Evolutionary conservation across 2,329 filamentous ascomycete species (phyloP).

Genomic region (Colletotrichum trifolii): DNA sequence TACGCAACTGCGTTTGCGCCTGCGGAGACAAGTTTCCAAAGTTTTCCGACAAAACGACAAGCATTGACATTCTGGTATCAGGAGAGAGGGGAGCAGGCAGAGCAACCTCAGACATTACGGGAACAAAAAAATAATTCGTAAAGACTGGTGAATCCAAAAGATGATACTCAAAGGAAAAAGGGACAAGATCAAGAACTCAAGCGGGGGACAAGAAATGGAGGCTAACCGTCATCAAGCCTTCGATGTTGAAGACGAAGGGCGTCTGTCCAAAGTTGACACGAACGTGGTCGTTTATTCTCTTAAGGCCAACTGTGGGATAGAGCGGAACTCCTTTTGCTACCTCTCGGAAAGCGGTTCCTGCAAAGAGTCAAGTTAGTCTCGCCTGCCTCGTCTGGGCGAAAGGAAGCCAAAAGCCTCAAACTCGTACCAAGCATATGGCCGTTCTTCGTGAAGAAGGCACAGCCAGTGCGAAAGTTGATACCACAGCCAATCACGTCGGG

Average conservation of each 20-base stretch:
- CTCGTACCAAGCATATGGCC: conserved; percentile 65
- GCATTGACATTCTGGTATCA: no score
- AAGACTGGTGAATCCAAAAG: no score
- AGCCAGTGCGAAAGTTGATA: conserved; percentile 72
- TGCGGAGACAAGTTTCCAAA: no score
- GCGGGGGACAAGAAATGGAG: neutral
- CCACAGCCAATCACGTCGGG: conserved; percentile 73
- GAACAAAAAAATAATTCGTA: no score
- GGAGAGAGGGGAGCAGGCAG: no score
- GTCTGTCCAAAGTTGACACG: conserved; percentile 75
- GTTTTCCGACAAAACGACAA: no score
- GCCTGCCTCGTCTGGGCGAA: neutral
- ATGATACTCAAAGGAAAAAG: neutral
- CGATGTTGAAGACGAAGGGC: conserved; percentile 92
- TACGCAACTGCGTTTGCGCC: no score
- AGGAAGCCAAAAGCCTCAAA: neutral
- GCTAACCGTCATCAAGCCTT: conserved; percentile 81
- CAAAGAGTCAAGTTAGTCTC: conserved; percentile 33
- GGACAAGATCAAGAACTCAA: neutral
- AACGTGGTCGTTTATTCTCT: conserved; percentile 71
- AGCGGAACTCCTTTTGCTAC: conserved; percentile 63
- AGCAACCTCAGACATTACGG: no score
- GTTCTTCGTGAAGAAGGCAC: conserved; percentile 77
- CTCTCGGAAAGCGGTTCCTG: conserved; percentile 78
- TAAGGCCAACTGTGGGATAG: conserved; percentile 76